phyloP scores from a whole-genome alignment of 257 asterid genomes.

The Cinchona pubescens region DNA sequence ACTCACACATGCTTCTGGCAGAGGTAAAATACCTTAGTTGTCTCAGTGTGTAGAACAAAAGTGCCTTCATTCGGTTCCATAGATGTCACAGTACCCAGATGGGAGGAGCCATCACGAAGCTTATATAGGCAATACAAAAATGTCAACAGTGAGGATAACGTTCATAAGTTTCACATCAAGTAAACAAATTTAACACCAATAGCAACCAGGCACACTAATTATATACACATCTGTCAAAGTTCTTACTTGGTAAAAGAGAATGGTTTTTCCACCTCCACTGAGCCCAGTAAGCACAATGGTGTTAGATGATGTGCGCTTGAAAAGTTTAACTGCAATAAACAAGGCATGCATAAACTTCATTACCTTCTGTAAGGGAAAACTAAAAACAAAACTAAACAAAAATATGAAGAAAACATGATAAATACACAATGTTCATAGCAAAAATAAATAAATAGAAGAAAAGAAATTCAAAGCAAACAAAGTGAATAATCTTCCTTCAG shows the following conservation, averaged over 20 bases:
- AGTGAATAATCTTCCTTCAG: background rate
- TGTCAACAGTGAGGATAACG: conserved; percentile 2
- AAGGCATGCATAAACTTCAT: background rate
- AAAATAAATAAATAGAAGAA: background rate
- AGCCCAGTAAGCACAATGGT: conserved; percentile 70
- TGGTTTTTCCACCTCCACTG: conserved; percentile 79
- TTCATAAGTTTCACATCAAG: background rate
- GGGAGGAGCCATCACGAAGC: conserved; percentile 90
- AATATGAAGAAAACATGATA: background rate
- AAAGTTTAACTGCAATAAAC: conserved; percentile 46
- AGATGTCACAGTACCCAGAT: conserved; percentile 85
- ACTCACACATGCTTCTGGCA: conserved; percentile 8
- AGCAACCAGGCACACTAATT: background rate
- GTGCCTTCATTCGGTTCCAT: conserved; percentile 82
- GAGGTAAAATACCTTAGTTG: conserved; percentile 46
- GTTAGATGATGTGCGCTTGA: conserved; percentile 47
- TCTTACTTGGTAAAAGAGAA: conserved; percentile 62
- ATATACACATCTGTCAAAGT: too few relatives aligned
- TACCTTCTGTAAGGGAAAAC: background rate
- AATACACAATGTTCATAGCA: background rate
- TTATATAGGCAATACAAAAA: conserved; percentile 22
- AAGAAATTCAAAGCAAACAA: background rate
- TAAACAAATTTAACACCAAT: background rate
- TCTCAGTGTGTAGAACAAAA: conserved; percentile 64
- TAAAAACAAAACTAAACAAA: background rate